These are phyloP conservation scores for Tylopilus subfusipes DNA, from an alignment of 768 basidiomycete species.

Conservation along the genomic window DNA sequence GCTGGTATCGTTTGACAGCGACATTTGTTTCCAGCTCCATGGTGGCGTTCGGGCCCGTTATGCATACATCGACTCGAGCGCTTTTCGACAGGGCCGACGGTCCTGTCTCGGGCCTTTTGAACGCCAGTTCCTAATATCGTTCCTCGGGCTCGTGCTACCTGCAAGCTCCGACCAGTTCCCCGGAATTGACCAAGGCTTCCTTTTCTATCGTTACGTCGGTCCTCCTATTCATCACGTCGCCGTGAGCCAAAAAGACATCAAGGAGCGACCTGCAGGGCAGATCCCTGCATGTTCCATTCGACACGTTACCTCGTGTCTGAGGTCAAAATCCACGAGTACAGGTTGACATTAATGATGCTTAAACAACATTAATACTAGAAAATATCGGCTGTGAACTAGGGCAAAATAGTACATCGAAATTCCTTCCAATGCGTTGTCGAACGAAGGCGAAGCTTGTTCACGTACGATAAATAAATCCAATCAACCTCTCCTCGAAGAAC, in stretches of 20 bases:
- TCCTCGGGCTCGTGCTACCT: not conserved
- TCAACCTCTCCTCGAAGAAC: slow-evolving; percentile 5
- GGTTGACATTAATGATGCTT: slow-evolving; percentile 29
- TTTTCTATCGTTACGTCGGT: no score
- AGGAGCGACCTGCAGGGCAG: not conserved
- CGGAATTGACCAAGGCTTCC: not conserved
- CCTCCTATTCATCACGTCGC: no score
- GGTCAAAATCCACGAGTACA: slow-evolving; percentile 14
- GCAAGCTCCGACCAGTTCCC: not conserved
- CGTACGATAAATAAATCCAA: slow-evolving; percentile 22
- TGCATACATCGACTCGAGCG: not conserved
- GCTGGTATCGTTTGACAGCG: not conserved
- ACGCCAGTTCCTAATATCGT: not conserved
- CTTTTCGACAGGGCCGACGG: not conserved
- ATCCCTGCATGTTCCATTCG: not conserved
- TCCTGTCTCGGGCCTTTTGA: not conserved
- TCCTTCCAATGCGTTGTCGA: slow-evolving; percentile 21
- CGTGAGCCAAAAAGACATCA: no score
- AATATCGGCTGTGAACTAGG: slow-evolving; percentile 24
- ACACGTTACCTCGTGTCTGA: no score
- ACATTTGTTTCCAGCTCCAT: not conserved
- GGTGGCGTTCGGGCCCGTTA: slow-evolving; percentile 14
- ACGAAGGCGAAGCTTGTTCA: slow-evolving; percentile 17
- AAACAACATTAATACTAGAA: slow-evolving; percentile 32
- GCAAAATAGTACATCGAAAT: slow-evolving; percentile 30